These are phyloP conservation scores for Trametes cingulata DNA, from an alignment of 768 basidiomycete species.

Conservation along the genomic window DNA sequence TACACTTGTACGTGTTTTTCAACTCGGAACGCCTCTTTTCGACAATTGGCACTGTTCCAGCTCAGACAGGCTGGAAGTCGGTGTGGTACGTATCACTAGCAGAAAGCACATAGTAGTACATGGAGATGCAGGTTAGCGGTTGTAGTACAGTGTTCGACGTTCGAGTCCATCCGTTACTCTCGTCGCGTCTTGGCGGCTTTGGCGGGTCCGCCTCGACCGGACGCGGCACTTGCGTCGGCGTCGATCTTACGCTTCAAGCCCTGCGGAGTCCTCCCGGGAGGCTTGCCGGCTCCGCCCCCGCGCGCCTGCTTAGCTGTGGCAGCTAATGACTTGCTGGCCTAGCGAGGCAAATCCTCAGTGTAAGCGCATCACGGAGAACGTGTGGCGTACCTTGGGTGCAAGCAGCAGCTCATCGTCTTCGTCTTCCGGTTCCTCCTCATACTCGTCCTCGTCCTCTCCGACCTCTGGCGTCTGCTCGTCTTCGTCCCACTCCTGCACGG, in stretches of 20 bases:
- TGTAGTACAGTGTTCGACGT: too few species aligned
- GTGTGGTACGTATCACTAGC: too few species aligned
- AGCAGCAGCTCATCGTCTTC: slow-evolving; percentile 20
- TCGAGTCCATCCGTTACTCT: not conserved
- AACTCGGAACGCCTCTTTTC: too few species aligned
- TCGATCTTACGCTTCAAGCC: slow-evolving; percentile 26
- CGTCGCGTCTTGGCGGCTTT: slow-evolving; percentile 20
- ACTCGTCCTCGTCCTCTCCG: slow-evolving; percentile 20
- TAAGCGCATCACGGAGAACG: not conserved
- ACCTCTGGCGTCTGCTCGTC: slow-evolving; percentile 34
- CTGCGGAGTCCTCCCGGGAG: slow-evolving; percentile 12
- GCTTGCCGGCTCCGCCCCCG: not conserved
- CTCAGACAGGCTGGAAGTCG: too few species aligned
- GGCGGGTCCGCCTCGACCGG: slow-evolving; percentile 6
- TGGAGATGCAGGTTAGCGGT: too few species aligned
- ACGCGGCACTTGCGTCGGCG: not conserved
- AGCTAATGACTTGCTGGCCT: not conserved
- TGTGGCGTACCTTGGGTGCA: slow-evolving; percentile 49
- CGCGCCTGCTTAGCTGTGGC: not conserved
- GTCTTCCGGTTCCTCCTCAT: slow-evolving; percentile 22
- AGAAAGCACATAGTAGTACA: too few species aligned
- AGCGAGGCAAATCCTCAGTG: not conserved
- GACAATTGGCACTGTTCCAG: too few species aligned
- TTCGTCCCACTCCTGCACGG: slow-evolving; percentile 18
- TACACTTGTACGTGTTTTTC: too few species aligned